Base-by-base conservation (phyloP, 2,329 filamentous ascomycete species). In the Trichoderma endophyticum region DNA sequence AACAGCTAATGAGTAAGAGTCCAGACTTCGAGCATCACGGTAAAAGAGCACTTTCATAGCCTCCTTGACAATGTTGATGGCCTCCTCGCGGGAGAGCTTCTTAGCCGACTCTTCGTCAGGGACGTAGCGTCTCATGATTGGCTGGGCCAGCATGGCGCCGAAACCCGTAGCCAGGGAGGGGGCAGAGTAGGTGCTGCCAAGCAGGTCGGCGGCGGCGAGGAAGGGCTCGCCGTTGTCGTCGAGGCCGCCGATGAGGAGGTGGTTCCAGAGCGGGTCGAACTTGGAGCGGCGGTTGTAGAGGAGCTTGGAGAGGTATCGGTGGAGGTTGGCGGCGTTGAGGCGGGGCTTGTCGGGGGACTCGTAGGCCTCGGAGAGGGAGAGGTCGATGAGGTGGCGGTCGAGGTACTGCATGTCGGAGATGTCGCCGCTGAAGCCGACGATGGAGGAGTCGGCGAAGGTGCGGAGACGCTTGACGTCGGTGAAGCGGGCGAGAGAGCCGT, bases 11-110 rank as follows among this genome's bases (percentile, higher is more conserved):
- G 93, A 96, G 86, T 98, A 99, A 77, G 89, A 88, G 83, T 98
- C 94, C 84, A 96, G 84, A 84, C 93, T 97, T 82, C 96, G 91
- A 59, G 96, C 96, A 84, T 99, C 96, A 78, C 96, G 90, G 87
- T 99, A 99, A 86, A 93, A 99, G 73, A 99, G 87, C 68, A 98
- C 95, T 89, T 98, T 98, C 93, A 99, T 95, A 83, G 94, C 97
- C 84, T 97, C 93, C 86, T 92, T 92, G 80, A 99, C 84, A 54
- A 94, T 88, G 72, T 91, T 86, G 73, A 98, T 86, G 63, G 96
- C 96, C 80, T 93, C 83, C 78, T 98, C 95, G 80, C 90, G 88
- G 54, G 86, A 90, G 75, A 98, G 86, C 73, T 89, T 85, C 77
- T 89, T 86, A 39, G 92, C 90, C 56, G 93, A 86, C 77, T 89